phyloP scores from a whole-genome alignment of 2,329 filamentous ascomycete genomes.

The Zymoseptoria ardabiliae region DNA sequence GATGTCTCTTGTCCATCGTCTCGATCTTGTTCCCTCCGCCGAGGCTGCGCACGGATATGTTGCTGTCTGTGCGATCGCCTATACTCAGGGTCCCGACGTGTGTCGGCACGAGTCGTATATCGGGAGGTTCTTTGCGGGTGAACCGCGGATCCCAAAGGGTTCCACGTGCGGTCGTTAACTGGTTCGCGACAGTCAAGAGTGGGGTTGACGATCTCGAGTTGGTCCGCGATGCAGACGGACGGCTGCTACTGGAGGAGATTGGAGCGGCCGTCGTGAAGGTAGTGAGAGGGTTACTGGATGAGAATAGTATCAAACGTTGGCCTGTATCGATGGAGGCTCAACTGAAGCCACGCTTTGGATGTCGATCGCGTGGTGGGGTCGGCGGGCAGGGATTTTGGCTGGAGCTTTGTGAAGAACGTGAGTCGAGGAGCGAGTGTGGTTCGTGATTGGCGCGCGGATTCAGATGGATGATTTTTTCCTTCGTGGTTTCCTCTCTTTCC shows the following conservation, averaged over 20 bases:
- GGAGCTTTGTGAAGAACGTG: neutral
- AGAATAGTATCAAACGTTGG: neutral
- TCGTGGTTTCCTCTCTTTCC: neutral
- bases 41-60: constrained; percentile 43
- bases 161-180: constrained; percentile 43
- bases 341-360: neutral
- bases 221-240: constrained; percentile 4
- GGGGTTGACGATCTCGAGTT: constrained; percentile 7
- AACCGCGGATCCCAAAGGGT: constrained; percentile 45
- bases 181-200: constrained; percentile 14
- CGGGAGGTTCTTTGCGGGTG: constrained; percentile 38
- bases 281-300: neutral
- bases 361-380: neutral
- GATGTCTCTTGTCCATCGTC: constrained; percentile 85
- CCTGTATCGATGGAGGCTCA: neutral
- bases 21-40: constrained; percentile 36
- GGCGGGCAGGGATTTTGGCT: neutral
- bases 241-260: constrained; percentile 9
- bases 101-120: constrained; percentile 39
- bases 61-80: constrained; percentile 43
- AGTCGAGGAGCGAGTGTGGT: neutral
- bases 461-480: neutral
- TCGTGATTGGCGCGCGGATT: neutral
- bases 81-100: constrained; percentile 43
- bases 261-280: constrained; percentile 13